Percentiles rank a stretch among this genome's conserved stretches.
Evolutionary conservation across 176 grass and related monocot genomes (phyloP).

Genomic region (Rhynchospora pubera): DNA sequence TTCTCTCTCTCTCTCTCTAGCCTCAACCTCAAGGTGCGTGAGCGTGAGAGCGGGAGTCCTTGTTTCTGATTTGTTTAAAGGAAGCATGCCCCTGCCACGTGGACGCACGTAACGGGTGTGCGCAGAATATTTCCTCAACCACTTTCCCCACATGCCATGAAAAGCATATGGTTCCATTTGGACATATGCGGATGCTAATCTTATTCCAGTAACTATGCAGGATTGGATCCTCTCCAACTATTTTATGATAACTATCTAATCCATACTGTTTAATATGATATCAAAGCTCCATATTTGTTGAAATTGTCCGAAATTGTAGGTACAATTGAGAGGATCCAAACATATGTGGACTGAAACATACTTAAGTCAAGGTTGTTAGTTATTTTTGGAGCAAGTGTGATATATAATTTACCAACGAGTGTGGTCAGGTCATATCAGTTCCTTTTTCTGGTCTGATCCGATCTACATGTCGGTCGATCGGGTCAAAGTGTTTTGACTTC

Average conservation of each 20-base stretch:
- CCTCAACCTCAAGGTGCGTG: not conserved
- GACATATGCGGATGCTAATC: not conserved
- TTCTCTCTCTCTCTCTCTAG: not conserved
- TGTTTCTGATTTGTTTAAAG: conserved; percentile 9
- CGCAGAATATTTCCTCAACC: not conserved
- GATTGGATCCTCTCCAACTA: not conserved
- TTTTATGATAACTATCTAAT: not conserved
- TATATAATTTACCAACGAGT: not conserved
- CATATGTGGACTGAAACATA: not conserved
- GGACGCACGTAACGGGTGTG: not conserved
- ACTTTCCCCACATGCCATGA: not conserved
- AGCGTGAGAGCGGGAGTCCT: not conserved
- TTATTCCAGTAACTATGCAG: not conserved
- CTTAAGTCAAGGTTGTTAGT: not conserved
- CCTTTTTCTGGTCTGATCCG: not conserved
- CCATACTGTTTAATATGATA: not conserved
- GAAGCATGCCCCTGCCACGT: not conserved
- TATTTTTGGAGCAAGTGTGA: not conserved
- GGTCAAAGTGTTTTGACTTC: too few species aligned
- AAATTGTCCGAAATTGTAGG: not conserved
- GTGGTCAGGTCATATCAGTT: not conserved
- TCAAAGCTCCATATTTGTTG: not conserved
- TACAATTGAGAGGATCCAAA: not conserved
- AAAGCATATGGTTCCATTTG: not conserved
- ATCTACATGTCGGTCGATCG: not conserved